Evolutionary conservation across 257 asterid species (phyloP).

Genomic region (Sherardia arvensis): DNA sequence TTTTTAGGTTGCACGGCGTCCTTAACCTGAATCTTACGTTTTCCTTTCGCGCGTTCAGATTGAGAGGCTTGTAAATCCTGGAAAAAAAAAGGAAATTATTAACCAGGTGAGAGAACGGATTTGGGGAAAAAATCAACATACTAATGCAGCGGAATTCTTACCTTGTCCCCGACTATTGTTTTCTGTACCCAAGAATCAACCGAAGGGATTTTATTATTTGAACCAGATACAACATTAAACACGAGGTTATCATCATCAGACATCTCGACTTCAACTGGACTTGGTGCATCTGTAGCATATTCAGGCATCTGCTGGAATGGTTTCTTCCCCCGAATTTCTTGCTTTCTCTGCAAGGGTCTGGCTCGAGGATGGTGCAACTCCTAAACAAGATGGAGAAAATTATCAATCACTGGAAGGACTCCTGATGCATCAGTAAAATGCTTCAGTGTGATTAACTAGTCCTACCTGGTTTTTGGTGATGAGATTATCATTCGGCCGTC

Average conservation of each 20-base stretch:
- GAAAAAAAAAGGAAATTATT: conserved; percentile 1
- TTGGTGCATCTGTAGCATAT: conserved; percentile 17
- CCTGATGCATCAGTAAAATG: background rate
- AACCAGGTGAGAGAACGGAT: background rate
- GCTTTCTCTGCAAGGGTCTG: conserved; percentile 14
- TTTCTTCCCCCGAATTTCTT: conserved; percentile 34
- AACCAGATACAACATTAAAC: conserved; percentile 46
- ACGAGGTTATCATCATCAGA: conserved; percentile 67
- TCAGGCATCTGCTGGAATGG: conserved; percentile 35
- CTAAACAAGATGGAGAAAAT: conserved; percentile 8
- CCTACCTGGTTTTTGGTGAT: conserved; percentile 35
- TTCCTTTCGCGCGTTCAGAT: conserved; percentile 10
- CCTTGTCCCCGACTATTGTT: conserved; percentile 33
- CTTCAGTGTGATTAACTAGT: background rate
- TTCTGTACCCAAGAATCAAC: conserved; percentile 28
- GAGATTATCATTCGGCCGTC: conserved; percentile 24
- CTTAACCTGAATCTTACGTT: conserved; percentile 17
- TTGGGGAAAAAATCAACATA: background rate
- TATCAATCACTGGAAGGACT: background rate
- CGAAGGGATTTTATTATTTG: conserved; percentile 23
- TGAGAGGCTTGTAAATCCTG: conserved; percentile 19
- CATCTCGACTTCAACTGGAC: conserved; percentile 26
- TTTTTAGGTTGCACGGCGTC: conserved; percentile 24
- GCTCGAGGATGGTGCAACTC: conserved; percentile 15
- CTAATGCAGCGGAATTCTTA: conserved; percentile 8